A percentile compares a stretch with the other conserved stretches of the same genome.
phyloP scores from a whole-genome alignment of 495 filamentous ascomycete species.

The Saxophila tyrrhenica region DNA sequence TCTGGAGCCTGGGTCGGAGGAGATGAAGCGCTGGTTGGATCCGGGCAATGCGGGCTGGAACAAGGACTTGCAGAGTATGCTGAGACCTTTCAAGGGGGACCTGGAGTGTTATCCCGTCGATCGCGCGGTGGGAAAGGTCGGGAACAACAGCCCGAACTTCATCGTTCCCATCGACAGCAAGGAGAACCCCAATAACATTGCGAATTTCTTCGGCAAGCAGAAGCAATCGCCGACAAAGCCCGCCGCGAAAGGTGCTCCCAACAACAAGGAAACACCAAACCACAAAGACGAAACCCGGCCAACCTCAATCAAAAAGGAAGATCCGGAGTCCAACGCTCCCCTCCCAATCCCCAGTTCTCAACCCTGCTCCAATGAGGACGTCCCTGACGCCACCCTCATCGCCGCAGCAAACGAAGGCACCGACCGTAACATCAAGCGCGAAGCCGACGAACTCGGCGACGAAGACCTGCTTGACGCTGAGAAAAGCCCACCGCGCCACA shows the following conservation, averaged over 20 bases:
- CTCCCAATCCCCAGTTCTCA: slow-evolving; percentile 13
- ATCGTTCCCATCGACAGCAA: slow-evolving; percentile 69
- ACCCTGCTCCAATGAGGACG: slow-evolving; percentile 4
- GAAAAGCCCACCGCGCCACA: neutral
- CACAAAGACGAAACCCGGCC: slow-evolving; percentile 10
- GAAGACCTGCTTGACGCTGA: slow-evolving; percentile 12
- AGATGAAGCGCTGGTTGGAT: slow-evolving; percentile 70
- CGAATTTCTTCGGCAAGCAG: slow-evolving; percentile 74
- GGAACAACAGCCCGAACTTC: slow-evolving; percentile 78
- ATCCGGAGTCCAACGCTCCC: slow-evolving; percentile 18
- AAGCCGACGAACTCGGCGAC: slow-evolving; percentile 11
- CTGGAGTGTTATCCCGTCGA: slow-evolving; percentile 76
- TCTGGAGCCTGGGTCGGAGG: slow-evolving; percentile 60
- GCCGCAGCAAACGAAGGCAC: slow-evolving; percentile 7
- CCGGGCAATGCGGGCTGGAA: slow-evolving; percentile 61
- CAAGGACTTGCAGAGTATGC: slow-evolving; percentile 58
- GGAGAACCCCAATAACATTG: slow-evolving; percentile 84
- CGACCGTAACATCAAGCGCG: slow-evolving; percentile 13
- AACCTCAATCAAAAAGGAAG: slow-evolving; percentile 9
- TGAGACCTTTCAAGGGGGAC: slow-evolving; percentile 68
- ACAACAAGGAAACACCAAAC: slow-evolving; percentile 13
- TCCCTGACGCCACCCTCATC: slow-evolving; percentile 10
- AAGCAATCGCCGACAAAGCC: slow-evolving; percentile 32
- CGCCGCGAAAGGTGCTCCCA: slow-evolving; percentile 2
- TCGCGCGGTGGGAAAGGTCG: slow-evolving; percentile 88